Percentiles rank a stretch among this genome's conserved stretches.
Conservation (phyloP, 768 basidiomycete species). For the Baorangia bicolor region DNA sequence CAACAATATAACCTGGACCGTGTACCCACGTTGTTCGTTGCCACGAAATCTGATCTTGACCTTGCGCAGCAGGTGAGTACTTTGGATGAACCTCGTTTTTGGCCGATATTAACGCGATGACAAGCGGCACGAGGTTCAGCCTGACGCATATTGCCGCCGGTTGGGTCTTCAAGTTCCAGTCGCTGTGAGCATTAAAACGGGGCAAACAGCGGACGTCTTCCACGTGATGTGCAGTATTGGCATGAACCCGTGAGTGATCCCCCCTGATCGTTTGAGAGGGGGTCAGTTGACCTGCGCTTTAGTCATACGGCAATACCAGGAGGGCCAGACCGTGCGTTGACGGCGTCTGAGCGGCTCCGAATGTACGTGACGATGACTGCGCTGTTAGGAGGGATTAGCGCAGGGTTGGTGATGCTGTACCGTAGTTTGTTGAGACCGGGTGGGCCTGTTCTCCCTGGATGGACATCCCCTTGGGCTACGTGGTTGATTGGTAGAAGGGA, state of each 20-base stretch:
- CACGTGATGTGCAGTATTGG: constrained; percentile 82
- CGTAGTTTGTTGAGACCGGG: constrained; percentile 68
- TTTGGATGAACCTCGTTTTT: neutral
- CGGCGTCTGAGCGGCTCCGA: constrained; percentile 63
- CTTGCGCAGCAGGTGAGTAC: constrained; percentile 82
- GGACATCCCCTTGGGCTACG: constrained; percentile 60
- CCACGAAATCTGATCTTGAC: constrained; percentile 98
- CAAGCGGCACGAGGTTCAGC: constrained; percentile 96
- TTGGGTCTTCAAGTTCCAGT: constrained; percentile 91
- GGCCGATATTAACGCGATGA: constrained; percentile 8
- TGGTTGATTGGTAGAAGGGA: constrained; percentile 64
- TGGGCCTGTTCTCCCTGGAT: constrained; percentile 47
- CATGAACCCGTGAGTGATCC: constrained; percentile 73
- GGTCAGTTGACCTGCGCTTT: constrained; percentile 10
- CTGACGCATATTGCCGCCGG: constrained; percentile 92
- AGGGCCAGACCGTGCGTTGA: constrained; percentile 76
- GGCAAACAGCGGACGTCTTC: constrained; percentile 84
- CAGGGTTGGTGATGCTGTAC: constrained; percentile 68
- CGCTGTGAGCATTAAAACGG: constrained; percentile 86
- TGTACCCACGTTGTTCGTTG: constrained; percentile 94
- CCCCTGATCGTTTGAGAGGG: neutral
- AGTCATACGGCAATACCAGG: constrained; percentile 75
- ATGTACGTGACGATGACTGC: constrained; percentile 74
- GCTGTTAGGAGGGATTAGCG: constrained; percentile 68
- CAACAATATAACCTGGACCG: constrained; percentile 97